These are phyloP conservation scores for Trametopsis cervina DNA, from an alignment of 768 basidiomycete species.

Conservation along the genomic window DNA sequence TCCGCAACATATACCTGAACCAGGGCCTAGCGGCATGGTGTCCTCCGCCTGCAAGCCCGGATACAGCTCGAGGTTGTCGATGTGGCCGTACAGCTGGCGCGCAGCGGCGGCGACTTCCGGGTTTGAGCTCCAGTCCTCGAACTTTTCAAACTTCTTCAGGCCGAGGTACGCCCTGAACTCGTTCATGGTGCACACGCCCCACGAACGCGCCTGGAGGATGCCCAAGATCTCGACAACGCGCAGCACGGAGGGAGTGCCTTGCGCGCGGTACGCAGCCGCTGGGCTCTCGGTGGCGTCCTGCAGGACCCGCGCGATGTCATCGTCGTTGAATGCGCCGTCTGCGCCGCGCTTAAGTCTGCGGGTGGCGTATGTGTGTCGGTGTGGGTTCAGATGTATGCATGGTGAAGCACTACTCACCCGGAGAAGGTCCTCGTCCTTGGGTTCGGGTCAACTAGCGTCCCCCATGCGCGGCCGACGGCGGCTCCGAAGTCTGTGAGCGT, in stretches of 20 bases:
- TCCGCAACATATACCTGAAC: conserved; percentile 25
- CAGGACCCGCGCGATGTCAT: conserved; percentile 33
- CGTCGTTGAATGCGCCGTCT: conserved; percentile 47
- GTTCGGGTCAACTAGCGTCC: conserved; percentile 14
- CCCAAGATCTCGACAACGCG: conserved; percentile 49
- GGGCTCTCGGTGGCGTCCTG: conserved; percentile 38
- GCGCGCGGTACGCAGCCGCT: conserved; percentile 42
- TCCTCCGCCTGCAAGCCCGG: conserved; percentile 26
- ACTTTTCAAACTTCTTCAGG: conserved; percentile 37
- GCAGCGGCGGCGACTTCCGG: conserved; percentile 44
- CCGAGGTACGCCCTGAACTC: conserved; percentile 70
- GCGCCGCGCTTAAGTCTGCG: conserved; percentile 25
- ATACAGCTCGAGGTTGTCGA: conserved; percentile 33
- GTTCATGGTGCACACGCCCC: conserved; percentile 44
- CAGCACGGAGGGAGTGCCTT: conserved; percentile 39
- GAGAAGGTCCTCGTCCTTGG: conserved; percentile 24
- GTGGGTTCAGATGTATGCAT: no score
- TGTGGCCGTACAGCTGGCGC: conserved; percentile 24
- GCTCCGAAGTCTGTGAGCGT: conserved; percentile 17
- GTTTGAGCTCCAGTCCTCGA: conserved; percentile 70
- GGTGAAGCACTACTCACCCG: neutral
- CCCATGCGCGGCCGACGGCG: conserved; percentile 13
- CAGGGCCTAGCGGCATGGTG: conserved; percentile 16
- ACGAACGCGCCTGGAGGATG: conserved; percentile 44
- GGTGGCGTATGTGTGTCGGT: no score